A percentile compares a stretch with the other conserved stretches of the same genome.
Evolutionary conservation across 805 yeast species (phyloP).

Genomic region (Jamesozyma gamospora): DNA sequence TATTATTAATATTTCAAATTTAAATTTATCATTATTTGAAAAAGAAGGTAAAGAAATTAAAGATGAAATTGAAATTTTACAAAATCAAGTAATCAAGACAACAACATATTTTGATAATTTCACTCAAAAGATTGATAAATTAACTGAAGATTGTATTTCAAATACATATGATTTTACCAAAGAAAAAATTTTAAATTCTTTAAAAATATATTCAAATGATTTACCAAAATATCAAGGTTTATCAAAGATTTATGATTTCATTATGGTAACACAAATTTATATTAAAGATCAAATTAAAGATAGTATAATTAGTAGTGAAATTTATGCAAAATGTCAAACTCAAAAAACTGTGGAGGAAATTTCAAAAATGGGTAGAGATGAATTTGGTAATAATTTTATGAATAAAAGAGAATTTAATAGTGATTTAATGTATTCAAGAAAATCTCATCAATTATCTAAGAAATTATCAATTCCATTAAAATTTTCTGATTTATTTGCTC

Average conservation of each 20-base stretch:
- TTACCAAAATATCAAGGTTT: conserved; percentile 49
- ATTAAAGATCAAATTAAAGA: conserved; percentile 58
- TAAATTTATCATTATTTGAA: conserved; percentile 49
- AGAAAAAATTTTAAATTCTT: conserved; percentile 39
- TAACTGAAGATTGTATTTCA: conserved; percentile 52
- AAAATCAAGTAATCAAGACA: conserved; percentile 53
- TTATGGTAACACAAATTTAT: conserved; percentile 54
- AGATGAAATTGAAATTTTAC: conserved; percentile 44
- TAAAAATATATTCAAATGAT: conserved; percentile 31
- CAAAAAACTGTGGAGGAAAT: conserved; percentile 51
- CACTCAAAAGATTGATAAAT: conserved; percentile 47
- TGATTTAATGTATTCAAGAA: conserved; percentile 74
- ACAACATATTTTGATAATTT: conserved; percentile 43
- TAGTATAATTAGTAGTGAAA: conserved; percentile 57
- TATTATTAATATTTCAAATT: conserved; percentile 44
- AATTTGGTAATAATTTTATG: conserved; percentile 53
- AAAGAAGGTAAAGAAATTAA: conserved; percentile 40
- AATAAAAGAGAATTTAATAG: conserved; percentile 55
- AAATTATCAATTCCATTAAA: conserved; percentile 52
- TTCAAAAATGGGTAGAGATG: conserved; percentile 47
- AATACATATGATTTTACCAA: conserved; percentile 54
- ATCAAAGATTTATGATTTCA: conserved; percentile 56
- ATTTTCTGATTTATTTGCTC: conserved; percentile 69
- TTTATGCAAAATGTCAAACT: conserved; percentile 54
- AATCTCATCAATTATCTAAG: conserved; percentile 50